Evolutionary conservation across 768 basidiomycete species (phyloP).

Genomic region (Sarcodon sp.): DNA sequence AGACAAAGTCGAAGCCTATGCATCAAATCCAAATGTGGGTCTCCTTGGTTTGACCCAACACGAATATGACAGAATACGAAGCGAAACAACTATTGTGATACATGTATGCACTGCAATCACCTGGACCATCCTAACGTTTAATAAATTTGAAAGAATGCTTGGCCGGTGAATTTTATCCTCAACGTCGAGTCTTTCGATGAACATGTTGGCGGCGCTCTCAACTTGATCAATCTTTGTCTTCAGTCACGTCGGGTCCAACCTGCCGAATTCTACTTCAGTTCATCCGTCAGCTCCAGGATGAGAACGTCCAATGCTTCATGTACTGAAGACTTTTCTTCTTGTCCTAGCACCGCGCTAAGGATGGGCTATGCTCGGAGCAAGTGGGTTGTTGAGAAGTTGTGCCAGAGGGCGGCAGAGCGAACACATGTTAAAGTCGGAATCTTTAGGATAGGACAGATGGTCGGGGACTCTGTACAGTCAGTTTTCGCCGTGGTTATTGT

Average conservation of each 20-base stretch:
- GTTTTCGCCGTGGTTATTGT: not conserved
- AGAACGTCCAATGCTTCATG: constrained; percentile 18
- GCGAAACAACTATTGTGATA: constrained; percentile 28
- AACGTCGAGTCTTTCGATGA: constrained; percentile 29
- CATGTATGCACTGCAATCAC: constrained; percentile 20
- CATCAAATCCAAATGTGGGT: constrained; percentile 26
- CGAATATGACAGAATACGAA: constrained; percentile 22
- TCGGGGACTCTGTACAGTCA: constrained; percentile 29
- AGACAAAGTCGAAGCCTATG: constrained; percentile 24
- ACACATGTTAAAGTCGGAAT: constrained; percentile 19
- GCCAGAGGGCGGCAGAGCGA: constrained; percentile 24
- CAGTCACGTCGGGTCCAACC: constrained; percentile 17
- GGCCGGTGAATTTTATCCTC: constrained; percentile 45
- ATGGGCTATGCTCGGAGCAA: constrained; percentile 29
- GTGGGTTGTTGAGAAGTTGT: constrained; percentile 42
- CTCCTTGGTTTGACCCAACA: constrained; percentile 27
- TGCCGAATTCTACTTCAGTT: constrained; percentile 37
- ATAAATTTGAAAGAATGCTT: constrained; percentile 28
- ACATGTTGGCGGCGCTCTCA: constrained; percentile 34
- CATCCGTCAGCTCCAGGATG: constrained; percentile 28
- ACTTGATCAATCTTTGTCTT: constrained; percentile 37
- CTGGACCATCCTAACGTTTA: not conserved
- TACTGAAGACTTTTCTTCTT: constrained; percentile 20
- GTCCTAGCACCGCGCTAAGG: constrained; percentile 19
- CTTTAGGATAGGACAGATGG: constrained; percentile 42